Evolutionary conservation across 805 yeast species (phyloP).

Genomic region (Cyberlindnera sargentensis): DNA sequence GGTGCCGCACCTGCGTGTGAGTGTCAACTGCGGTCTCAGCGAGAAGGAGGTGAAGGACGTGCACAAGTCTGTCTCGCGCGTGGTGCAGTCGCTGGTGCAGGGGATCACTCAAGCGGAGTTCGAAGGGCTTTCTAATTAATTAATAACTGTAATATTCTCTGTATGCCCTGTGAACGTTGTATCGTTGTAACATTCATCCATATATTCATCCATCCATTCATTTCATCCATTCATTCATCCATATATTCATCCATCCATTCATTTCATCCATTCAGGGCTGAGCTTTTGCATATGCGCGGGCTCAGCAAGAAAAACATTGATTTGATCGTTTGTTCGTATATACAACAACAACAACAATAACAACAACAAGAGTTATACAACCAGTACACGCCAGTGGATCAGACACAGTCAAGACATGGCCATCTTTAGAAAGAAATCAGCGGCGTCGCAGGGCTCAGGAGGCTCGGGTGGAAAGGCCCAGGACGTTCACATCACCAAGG

Average conservation of each 20-base stretch:
- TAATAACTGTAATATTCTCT: too few species aligned
- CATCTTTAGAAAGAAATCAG: slow-evolving; percentile 34
- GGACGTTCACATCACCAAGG: slow-evolving; percentile 36
- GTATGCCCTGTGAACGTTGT: too few species aligned
- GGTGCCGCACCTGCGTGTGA: slow-evolving; percentile 51
- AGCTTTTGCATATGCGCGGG: too few species aligned
- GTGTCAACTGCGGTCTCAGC: slow-evolving; percentile 40
- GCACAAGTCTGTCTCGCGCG: slow-evolving; percentile 29
- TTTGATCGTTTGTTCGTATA: neutral
- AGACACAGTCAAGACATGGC: slow-evolving; percentile 29
- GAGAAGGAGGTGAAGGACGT: slow-evolving; percentile 38
- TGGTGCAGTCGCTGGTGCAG: slow-evolving; percentile 3
- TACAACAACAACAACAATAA: neutral
- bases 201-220: neutral
- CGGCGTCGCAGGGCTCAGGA: slow-evolving; percentile 22
- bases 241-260: neutral
- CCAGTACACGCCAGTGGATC: too few species aligned
- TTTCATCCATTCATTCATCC: neutral
- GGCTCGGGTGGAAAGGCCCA: slow-evolving; percentile 26
- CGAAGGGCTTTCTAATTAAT: neutral
- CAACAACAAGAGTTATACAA: neutral
- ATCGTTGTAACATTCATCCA: too few species aligned
- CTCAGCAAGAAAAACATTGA: too few species aligned
- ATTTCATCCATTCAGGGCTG: neutral
- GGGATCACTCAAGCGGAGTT: slow-evolving; percentile 6